A percentile compares a stretch with the other conserved stretches of the same genome.
Evolutionary conservation across 140 eudicot species (phyloP).

Genomic region (Flaveria floridana): DNA sequence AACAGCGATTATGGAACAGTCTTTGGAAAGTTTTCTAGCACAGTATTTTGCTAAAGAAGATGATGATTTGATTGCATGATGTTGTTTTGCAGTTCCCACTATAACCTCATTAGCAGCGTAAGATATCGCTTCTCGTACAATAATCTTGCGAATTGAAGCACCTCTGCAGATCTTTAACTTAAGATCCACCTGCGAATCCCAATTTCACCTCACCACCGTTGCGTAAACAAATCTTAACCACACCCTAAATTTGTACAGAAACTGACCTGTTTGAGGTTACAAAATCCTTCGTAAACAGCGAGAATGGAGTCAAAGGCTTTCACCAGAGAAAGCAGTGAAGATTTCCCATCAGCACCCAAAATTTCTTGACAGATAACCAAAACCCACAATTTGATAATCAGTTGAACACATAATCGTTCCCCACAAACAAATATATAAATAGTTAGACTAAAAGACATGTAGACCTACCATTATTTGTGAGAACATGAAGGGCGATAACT

Average conservation of each 20-base stretch:
- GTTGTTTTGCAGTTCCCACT: conserved; percentile 61
- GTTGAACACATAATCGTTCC: conserved; percentile 1
- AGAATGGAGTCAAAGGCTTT: conserved; percentile 80
- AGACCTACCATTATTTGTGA: conserved; percentile 48
- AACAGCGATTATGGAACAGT: conserved; percentile 68
- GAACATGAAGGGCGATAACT: conserved; percentile 85
- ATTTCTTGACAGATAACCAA: conserved; percentile 38
- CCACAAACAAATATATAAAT: too few relatives aligned
- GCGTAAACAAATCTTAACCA: neutral
- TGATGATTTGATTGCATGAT: conserved; percentile 61
- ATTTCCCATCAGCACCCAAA: conserved; percentile 69
- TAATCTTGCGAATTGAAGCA: conserved; percentile 54
- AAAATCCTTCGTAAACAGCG: conserved; percentile 87
- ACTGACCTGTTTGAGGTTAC: conserved; percentile 80
- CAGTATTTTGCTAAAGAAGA: conserved; percentile 79
- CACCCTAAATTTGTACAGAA: neutral
- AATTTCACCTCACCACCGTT: neutral
- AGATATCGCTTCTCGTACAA: conserved; percentile 73
- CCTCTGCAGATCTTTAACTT: conserved; percentile 95
- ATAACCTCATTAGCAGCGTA: conserved; percentile 55
- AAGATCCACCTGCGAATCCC: conserved; percentile 68
- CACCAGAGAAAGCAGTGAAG: conserved; percentile 70
- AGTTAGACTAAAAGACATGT: too few relatives aligned
- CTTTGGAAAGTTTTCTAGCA: conserved; percentile 63
- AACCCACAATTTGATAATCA: conserved; percentile 17